Evolutionary conservation across 768 basidiomycete genomes (phyloP).

Genomic region (Leccinum broughii): DNA sequence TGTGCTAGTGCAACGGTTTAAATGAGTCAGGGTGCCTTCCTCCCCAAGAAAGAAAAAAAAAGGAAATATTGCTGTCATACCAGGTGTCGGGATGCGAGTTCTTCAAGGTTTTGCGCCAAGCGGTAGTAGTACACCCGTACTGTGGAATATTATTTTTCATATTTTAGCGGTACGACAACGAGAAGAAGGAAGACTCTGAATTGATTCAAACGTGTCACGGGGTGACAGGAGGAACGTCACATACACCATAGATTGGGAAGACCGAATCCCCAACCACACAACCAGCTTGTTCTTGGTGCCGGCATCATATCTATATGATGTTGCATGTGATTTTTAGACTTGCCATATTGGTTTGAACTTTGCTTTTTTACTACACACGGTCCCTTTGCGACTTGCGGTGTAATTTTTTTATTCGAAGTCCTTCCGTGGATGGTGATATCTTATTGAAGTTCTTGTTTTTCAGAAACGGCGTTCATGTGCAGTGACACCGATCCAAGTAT

Average conservation of each 20-base stretch:
- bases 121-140: neutral
- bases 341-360: neutral
- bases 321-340: neutral
- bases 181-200: neutral
- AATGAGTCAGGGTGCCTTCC: neutral
- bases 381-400: neutral
- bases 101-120: neutral
- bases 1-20: neutral
- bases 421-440: neutral
- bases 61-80: neutral
- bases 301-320: neutral
- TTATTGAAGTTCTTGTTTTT: neutral
- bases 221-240: neutral
- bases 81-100: neutral
- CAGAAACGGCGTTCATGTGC: neutral
- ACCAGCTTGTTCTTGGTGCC: neutral
- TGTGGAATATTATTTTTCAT: neutral
- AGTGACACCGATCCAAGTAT: neutral
- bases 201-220: neutral
- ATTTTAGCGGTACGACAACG: neutral
- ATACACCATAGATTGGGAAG: neutral
- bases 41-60: neutral
- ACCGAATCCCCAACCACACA: neutral
- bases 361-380: neutral
- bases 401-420: neutral